Evolutionary conservation across 2,329 filamentous ascomycete species (phyloP), one percentile per base, ranked within the genome.

Genomic region (Balansia obtecta): DNA sequence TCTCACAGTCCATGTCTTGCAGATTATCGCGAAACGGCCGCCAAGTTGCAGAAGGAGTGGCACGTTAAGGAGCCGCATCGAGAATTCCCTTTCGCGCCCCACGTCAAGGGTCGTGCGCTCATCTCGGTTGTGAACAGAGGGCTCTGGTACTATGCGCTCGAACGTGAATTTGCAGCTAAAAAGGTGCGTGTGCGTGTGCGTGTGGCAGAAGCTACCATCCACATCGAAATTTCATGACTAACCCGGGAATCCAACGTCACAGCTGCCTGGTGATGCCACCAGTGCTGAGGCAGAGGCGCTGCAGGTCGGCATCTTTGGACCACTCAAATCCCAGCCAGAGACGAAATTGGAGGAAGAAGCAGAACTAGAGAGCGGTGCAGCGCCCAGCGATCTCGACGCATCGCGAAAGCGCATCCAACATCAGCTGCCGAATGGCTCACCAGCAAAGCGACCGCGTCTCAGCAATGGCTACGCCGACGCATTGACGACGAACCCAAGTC

Each of bases 31-130:
- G 80, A 83, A 65, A 82, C 80, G 42, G 80, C 80, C 50, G 75
- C 78, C 67, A 82, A 81, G 63, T 77, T 84, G 58, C 79, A 83
- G 61, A 82, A 83, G 63, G 80, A 84, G 69, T 84, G 80, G 80
- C 75, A 80, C 65, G 69, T 81, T 56, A 70, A 73, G 60, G 72
- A 78, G 65, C 80, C 80, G 58, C 78, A 83, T 63, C 74, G 74
- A 60, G 71, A 81, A 53, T 77, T 84, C 55, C 71, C 75, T 53
- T 84, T 83, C 65, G 80, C 80, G 63, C 76, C 73, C 60, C 74
- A 83, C 67, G 79, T 84, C 65, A 75, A 80, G 65, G 76, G 73
- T 58, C 79, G 82, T 67, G 79, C 80, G 57, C 70, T 84, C 61
- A 77, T 84, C 52, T 74, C 74, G 52, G 70, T 82, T 55, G 66